Conservation (phyloP, 495 filamentous ascomycete genomes). For the Penicillium bovifimosum region DNA sequence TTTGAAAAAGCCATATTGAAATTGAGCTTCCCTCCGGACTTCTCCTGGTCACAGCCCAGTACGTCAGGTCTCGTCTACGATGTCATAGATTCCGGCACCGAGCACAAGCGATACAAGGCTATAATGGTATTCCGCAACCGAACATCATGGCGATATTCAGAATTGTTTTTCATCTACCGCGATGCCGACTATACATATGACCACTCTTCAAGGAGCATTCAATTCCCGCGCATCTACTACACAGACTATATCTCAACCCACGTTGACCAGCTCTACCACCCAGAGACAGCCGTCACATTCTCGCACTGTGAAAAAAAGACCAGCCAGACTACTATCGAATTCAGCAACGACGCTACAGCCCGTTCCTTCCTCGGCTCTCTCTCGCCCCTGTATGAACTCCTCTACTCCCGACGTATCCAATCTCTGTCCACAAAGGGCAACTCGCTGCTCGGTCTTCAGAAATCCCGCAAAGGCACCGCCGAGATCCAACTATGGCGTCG, state of each 20-base stretch:
- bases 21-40: slow-evolving; percentile 20
- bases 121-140: slow-evolving; percentile 23
- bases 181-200: slow-evolving; percentile 32
- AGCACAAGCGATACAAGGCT: slow-evolving; percentile 37
- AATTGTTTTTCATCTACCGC: slow-evolving; percentile 32
- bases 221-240: slow-evolving; percentile 27
- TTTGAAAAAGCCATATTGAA: slow-evolving; percentile 29
- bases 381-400: slow-evolving; percentile 26
- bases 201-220: slow-evolving; percentile 21
- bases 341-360: slow-evolving; percentile 20
- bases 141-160: slow-evolving; percentile 27
- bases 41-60: slow-evolving; percentile 23
- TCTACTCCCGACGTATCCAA: slow-evolving; percentile 29
- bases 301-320: slow-evolving; percentile 35
- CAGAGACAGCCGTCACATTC: slow-evolving; percentile 25
- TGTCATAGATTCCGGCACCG: slow-evolving; percentile 26
- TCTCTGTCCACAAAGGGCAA: slow-evolving; percentile 29
- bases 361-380: slow-evolving; percentile 32
- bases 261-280: slow-evolving; percentile 30
- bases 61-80: slow-evolving; percentile 30
- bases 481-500: slow-evolving; percentile 36
- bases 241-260: slow-evolving; percentile 38
- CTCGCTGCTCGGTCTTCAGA: slow-evolving; percentile 19
- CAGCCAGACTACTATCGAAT: slow-evolving; percentile 18
- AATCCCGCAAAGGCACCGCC: slow-evolving; percentile 28